Base-by-base conservation (phyloP, 1,139 yeast genomes). In the Magnusiomyces suaveolens region DNA sequence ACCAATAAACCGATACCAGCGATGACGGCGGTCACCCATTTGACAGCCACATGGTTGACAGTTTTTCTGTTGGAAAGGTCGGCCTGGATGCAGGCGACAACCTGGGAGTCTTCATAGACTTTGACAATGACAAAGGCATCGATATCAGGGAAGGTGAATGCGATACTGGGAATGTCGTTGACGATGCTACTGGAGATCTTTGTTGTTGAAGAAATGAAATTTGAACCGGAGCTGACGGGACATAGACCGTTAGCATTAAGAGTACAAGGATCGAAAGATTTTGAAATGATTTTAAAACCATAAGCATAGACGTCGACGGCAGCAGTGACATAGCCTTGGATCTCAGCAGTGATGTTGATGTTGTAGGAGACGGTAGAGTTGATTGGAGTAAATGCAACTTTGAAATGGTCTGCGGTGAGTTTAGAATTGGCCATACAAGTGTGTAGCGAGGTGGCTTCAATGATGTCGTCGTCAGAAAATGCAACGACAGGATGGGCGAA, bases 1-100 rank as follows among this genome's bases (percentile, higher is more conserved):
- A 95, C 84, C 53, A 90, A 72, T 53, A 92, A 78, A 61, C 97
- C 97, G 52, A 88, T 71, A 52, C 97, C 97, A 0, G 97, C 80
- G 55, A 94, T 79, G 41, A 92, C 89, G 14, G 98, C 98, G 59
- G 95, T 90, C 38, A 96, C 97, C 98, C 98, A 92, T 43, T 95
- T 81, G 32, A 96, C 97, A 60, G 89, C 88, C 62, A 83, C 83
- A 39, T 96, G 90, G 70, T 89, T 90, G 47, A 92, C 98, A 1
- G 97, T 87, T 68, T 86, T 88, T 57, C 90, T 94, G 70, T 94
- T 92, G 26, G 84, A 72, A 62, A 92, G 74, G 44, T 81, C 78
- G 3, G 96, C 96, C 65, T 87, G 90, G 41, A 92, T 90, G 77
- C 98, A 92, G 1, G 98, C 97, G 57, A 88, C 72, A 44, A 81